Evolutionary conservation across 164 flowering plant species (phyloP).

Genomic region (Paratinospora sagittata): DNA sequence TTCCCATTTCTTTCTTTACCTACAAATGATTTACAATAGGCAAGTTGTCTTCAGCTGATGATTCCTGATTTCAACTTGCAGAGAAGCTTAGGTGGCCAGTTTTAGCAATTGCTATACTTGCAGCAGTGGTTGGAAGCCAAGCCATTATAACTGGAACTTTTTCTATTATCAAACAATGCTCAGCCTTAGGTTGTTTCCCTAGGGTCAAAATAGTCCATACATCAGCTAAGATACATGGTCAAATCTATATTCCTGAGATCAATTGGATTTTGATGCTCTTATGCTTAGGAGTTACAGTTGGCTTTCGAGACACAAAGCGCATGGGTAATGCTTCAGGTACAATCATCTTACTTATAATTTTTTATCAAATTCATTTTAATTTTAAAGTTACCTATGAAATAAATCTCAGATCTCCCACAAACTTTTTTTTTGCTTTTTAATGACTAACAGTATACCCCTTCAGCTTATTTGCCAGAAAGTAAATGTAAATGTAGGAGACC

Average conservation of each 20-base stretch:
- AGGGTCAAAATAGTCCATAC: slow-evolving; percentile 85
- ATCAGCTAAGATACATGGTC: slow-evolving; percentile 77
- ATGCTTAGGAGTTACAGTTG: slow-evolving; percentile 77
- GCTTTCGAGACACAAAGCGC: slow-evolving; percentile 72
- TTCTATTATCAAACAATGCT: slow-evolving; percentile 90
- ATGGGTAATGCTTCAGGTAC: slow-evolving; percentile 81
- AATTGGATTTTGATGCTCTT: slow-evolving; percentile 78
- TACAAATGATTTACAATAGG: not conserved
- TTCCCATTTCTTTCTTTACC: not conserved
- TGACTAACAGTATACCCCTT: not conserved
- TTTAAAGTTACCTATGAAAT: not conserved
- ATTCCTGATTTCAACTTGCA: slow-evolving; percentile 21
- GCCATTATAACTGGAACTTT: slow-evolving; percentile 95
- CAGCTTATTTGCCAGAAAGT: not conserved
- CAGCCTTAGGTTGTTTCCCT: slow-evolving; percentile 81
- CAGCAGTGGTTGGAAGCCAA: slow-evolving; percentile 94
- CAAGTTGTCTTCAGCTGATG: slow-evolving; percentile 3
- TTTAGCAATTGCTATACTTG: slow-evolving; percentile 73
- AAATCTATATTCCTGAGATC: slow-evolving; percentile 85
- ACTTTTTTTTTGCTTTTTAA: not conserved
- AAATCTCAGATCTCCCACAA: not conserved
- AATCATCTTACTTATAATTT: not conserved
- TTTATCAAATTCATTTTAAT: not conserved
- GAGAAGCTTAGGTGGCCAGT: slow-evolving; percentile 76
- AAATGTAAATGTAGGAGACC: too few species aligned